These are phyloP conservation scores for Colletotrichum salicis DNA, from an alignment of 2,329 filamentous ascomycete species.

Conservation along the genomic window DNA sequence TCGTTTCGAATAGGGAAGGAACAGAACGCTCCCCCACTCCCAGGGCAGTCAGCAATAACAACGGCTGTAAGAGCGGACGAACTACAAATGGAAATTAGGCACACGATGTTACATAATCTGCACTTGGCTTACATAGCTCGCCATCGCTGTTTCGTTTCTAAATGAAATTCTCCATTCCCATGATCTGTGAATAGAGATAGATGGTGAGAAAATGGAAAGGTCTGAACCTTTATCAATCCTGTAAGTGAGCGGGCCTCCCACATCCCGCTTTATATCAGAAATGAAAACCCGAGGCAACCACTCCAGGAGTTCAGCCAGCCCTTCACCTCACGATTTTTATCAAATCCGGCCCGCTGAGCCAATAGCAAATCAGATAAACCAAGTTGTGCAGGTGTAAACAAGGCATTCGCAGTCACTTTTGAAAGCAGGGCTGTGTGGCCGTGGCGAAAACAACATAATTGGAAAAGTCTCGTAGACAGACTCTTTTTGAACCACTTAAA, in stretches of 20 bases:
- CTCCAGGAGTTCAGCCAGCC: background rate
- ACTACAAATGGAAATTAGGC: slow-evolving; percentile 6
- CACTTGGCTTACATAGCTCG: background rate
- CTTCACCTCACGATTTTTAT: background rate
- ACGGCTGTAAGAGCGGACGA: background rate
- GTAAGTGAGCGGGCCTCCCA: background rate
- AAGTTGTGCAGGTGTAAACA: background rate
- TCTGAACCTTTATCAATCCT: background rate
- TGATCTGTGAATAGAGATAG: too few species aligned
- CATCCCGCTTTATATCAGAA: background rate
- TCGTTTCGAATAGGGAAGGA: slow-evolving; percentile 4
- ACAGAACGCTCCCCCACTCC: slow-evolving; percentile 1
- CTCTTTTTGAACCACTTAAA: background rate
- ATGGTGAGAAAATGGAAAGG: background rate
- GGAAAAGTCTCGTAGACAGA: background rate
- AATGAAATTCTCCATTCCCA: too few species aligned
- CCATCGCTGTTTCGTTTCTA: background rate
- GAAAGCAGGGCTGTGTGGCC: slow-evolving; percentile 7
- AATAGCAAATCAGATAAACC: background rate
- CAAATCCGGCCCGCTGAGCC: background rate
- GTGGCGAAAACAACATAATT: background rate
- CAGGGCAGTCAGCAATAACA: slow-evolving; percentile 3
- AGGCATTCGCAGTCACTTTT: background rate
- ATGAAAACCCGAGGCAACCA: background rate
- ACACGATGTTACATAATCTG: slow-evolving; percentile 4